These are phyloP conservation scores for Wickerhamiella lipophila DNA, from an alignment of 805 yeast species.

Conservation along the genomic window DNA sequence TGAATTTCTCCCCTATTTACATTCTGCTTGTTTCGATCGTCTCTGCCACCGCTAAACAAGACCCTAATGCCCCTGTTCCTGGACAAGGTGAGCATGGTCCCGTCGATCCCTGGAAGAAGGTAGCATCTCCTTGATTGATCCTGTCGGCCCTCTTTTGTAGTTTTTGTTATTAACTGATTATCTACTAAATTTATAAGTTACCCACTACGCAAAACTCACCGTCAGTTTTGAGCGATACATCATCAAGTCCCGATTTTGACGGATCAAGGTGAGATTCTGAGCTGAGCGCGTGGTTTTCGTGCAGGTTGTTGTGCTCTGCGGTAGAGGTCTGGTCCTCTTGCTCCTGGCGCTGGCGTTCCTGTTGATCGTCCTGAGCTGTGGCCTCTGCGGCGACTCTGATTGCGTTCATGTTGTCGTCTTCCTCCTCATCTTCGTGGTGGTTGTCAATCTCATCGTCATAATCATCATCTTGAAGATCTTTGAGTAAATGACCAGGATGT, in stretches of 20 bases:
- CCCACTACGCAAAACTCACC: neutral
- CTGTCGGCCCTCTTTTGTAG: too few species aligned
- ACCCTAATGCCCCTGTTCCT: neutral
- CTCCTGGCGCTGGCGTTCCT: neutral
- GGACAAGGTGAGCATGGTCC: neutral
- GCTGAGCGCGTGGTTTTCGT: neutral
- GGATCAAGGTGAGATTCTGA: neutral
- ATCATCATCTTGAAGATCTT: constrained; percentile 5
- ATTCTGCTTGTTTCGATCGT: neutral
- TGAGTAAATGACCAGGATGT: neutral
- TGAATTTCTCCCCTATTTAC: neutral
- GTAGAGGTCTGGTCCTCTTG: too few species aligned
- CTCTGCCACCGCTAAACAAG: neutral
- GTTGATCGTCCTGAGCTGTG: neutral
- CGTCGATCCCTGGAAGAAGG: neutral
- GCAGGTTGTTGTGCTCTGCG: neutral
- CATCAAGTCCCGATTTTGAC: neutral
- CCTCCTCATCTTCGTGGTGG: neutral
- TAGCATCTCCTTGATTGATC: too few species aligned
- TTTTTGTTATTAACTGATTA: neutral
- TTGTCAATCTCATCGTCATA: too few species aligned
- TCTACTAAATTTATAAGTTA: neutral
- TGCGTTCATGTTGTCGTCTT: neutral
- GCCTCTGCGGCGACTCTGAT: neutral
- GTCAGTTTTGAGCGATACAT: neutral